A percentile compares a stretch with the other conserved stretches of the same genome.
Conservation (phyloP, 495 filamentous ascomycete species). For the Pyrenopolyporus hunteri region DNA sequence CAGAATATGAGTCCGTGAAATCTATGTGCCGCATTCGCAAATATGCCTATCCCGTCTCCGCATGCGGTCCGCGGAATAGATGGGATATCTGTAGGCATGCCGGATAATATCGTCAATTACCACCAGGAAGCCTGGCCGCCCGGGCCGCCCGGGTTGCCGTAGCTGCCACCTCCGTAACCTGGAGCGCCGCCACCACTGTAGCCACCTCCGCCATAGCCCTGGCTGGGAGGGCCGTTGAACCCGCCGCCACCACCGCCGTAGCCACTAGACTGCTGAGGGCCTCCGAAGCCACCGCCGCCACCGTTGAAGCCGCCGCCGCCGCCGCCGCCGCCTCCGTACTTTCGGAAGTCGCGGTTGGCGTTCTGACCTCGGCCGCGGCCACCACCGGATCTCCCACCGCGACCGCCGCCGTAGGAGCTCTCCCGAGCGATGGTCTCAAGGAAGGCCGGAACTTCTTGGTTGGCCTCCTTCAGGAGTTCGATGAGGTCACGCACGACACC, state of each 20-base stretch:
- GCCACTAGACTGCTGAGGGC: conserved; percentile 41
- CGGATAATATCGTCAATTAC: conserved; percentile 61
- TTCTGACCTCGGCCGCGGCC: conserved; percentile 67
- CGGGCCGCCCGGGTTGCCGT: conserved; percentile 85
- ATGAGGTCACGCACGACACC: conserved; percentile 94
- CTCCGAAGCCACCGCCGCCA: conserved; percentile 46
- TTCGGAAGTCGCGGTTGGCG: conserved; percentile 88
- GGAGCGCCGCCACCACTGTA: conserved; percentile 45
- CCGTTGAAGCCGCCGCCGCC: conserved; percentile 58
- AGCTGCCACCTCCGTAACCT: conserved; percentile 58
- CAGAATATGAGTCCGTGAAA: conserved; percentile 34
- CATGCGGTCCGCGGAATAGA: conserved; percentile 25
- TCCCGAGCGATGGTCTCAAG: conserved; percentile 96
- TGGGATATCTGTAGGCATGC: conserved; percentile 11
- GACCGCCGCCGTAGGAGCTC: conserved; percentile 76
- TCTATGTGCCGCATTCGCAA: conserved; percentile 38
- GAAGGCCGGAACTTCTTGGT: conserved; percentile 94
- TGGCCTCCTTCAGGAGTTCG: conserved; percentile 95
- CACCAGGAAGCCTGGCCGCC: conserved; percentile 92
- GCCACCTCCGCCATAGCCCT: conserved; percentile 54
- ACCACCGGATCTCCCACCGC: conserved; percentile 74
- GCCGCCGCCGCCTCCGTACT: conserved; percentile 65
- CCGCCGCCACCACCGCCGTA: conserved; percentile 55
- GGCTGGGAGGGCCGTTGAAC: conserved; percentile 53
- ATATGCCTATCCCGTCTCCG: conserved; percentile 16